These are phyloP conservation scores for Rhytidhysteron rufulum DNA, from an alignment of 2,329 filamentous ascomycete genomes.

Conservation along the genomic window DNA sequence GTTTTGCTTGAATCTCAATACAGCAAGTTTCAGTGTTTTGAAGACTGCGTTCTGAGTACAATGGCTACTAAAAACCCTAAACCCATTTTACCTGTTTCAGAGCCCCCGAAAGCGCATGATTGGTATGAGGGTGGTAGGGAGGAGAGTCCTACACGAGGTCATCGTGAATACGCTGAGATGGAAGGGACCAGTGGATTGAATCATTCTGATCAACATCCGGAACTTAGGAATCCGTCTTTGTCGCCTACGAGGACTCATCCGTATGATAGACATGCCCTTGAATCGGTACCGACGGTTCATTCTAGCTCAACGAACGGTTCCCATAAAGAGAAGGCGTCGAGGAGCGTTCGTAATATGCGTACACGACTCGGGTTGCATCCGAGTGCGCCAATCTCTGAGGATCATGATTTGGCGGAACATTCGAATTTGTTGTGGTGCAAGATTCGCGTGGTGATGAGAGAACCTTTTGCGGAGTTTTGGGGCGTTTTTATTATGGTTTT, in stretches of 20 bases:
- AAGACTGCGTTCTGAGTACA: too few species aligned
- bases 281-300: constrained; percentile 10
- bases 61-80: too few species aligned
- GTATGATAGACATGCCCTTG: constrained; percentile 4
- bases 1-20: too few species aligned
- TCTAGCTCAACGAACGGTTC: constrained; percentile 11
- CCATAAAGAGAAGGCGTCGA: constrained; percentile 17
- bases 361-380: constrained; percentile 36
- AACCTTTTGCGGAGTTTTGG: constrained; percentile 45
- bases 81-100: constrained; percentile 6
- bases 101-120: constrained; percentile 16
- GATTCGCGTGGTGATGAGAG: constrained; percentile 34
- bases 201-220: too few species aligned
- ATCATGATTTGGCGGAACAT: constrained; percentile 35
- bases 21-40: too few species aligned
- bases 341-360: constrained; percentile 18
- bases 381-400: constrained; percentile 38
- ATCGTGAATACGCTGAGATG: constrained; percentile 5
- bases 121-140: constrained; percentile 14
- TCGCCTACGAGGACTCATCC: constrained; percentile 2
- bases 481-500: constrained; percentile 40
- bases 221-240: neutral
- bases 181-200: too few species aligned
- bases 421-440: constrained; percentile 36
- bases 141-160: constrained; percentile 7